Evolutionary conservation across 192 early-diverging fungal species (phyloP), one percentile per base, ranked within the genome.

Genomic region (Pilobolus umbonatus): DNA sequence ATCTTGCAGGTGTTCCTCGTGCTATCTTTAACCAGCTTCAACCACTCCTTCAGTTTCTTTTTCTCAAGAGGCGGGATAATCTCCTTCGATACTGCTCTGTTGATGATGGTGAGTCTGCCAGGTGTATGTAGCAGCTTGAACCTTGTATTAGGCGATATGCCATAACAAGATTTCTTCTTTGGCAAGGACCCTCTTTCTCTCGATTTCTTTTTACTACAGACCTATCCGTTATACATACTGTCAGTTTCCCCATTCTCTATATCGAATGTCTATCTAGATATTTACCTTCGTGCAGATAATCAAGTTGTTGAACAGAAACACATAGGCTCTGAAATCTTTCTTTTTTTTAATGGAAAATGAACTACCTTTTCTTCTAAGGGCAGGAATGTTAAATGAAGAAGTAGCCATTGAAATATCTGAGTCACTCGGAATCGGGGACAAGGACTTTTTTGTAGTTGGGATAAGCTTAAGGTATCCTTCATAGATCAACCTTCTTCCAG

Each of bases 221-320:
- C n/a, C 8, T 38, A 25, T 36, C 36, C 2, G 28, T 35, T 54
- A 24, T 49, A 34, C 15, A 19, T 51, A 26, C 19, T 26, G 40
- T 53, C 17, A 15, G 15, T 14, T 43, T 56, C 1, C 19, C 25
- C 43, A 22, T 38, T 56, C 43, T 39, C 55, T 43, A 17, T 40
- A 39, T 36, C 26, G 22, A 11, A 29, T 11, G 24, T n/a, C 15
- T 38, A 38, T 5, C 29, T 30, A 26, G 11, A 35, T 1, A 31
- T 36, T 44, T 64, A 64, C 55, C 6, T 31, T 57, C 24, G 62
- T 64, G 30, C 53, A 64, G 5, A 64, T n/a, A 21, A 64, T 64
- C 2, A 64, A 15, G 22, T 64, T 55, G 24, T 64, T 57, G 44
- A 64, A 64, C 39, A 64, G 40, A 57, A 64, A 64, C 17, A 64